Base-by-base conservation (phyloP, 805 yeast genomes). In the Candida succiphila region DNA sequence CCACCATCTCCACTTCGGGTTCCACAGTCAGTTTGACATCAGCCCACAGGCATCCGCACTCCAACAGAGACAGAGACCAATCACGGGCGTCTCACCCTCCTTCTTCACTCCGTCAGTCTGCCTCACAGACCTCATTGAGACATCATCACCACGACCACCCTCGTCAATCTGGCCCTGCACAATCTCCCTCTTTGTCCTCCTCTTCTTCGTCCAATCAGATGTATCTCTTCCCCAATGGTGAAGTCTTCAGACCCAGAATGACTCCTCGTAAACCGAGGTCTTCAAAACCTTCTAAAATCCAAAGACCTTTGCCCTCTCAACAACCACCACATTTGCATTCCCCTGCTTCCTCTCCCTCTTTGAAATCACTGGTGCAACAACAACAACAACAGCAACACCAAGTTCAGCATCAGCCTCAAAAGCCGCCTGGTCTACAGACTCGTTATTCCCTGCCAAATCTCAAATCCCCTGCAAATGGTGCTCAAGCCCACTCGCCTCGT, bases 181-280 rank as follows among this genome's bases (percentile, higher is more conserved):
- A n/a, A n/a, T n/a, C n/a, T n/a, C n/a, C n/a, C n/a, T n/a, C n/a
- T n/a, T n/a, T n/a, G n/a, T n/a, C n/a, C n/a, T n/a, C n/a, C n/a
- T n/a, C n/a, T n/a, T n/a, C n/a, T n/a, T n/a, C n/a, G n/a, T n/a
- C n/a, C n/a, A n/a, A n/a, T n/a, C n/a, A n/a, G n/a, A 38, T 37
- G 41, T 50, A 45, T 32, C 61, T 55, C 39, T 70, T 70, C 44
- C 75, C 75, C 13, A 69, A 70, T 45, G 77, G 77, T 31, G 77
- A 70, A 43, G 58, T 68, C 2, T 70, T 69, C 46, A 51, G 67
- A 24, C 75, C 75, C 2, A 46, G 75, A 26, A 49, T 46, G 29
- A 54, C 58, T 10, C 68, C 68, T 2, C n/a, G n/a, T n/a, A 37
- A 55, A n/a, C 60, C 55, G 30, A 51, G 69, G 34, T 37, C 55